Evolutionary conservation across 805 yeast species (phyloP), one percentile per base, ranked within the genome.

Genomic region (Scheffersomyces amazonensis): DNA sequence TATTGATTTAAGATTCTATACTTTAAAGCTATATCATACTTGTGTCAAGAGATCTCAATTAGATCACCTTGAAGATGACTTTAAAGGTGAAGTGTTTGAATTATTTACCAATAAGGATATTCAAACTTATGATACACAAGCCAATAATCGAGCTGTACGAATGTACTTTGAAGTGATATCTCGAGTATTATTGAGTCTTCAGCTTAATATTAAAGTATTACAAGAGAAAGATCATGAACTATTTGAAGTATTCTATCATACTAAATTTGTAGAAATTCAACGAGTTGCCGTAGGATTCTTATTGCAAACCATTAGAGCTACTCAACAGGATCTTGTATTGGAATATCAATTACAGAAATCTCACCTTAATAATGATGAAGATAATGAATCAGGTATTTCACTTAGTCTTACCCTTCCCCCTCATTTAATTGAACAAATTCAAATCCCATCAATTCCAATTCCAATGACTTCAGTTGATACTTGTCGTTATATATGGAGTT

Each of bases 261-360:
- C 52, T 8, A 42, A 45, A 3, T 54, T 52, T 32, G 35, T 44
- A 11, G 42, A 48, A 11, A 33, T 75, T 16, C 78, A 75, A 53
- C 65, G 82, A 49, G 52, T 75, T 4, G 61, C 71, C 4, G 62
- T 70, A 3, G 40, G 45, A 1, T 46, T 76, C 12, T 56, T 83
- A 34, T 58, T 56, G 16, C 50, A 44, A 9, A 33, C 74, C 16
- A 71, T 83, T 24, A 53, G 67, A 4, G 56, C 56, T 12, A 60
- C 56, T 21, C 90, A 83, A 49, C 81, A 81, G 48, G 78, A 75
- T 16, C 53, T 72, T 23, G 83, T 81, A 2, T 71, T 84, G 35
- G 88, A 83, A 35, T 75, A 69, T 45, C 82, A 81, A 40, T 62
- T 84, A 36, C 59, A 54, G 20, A 76, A 73, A 32, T 60, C 73